Evolutionary conservation across 495 filamentous ascomycete species (phyloP), one percentile per base, ranked within the genome.

Genomic region (Penicillium desertorum): DNA sequence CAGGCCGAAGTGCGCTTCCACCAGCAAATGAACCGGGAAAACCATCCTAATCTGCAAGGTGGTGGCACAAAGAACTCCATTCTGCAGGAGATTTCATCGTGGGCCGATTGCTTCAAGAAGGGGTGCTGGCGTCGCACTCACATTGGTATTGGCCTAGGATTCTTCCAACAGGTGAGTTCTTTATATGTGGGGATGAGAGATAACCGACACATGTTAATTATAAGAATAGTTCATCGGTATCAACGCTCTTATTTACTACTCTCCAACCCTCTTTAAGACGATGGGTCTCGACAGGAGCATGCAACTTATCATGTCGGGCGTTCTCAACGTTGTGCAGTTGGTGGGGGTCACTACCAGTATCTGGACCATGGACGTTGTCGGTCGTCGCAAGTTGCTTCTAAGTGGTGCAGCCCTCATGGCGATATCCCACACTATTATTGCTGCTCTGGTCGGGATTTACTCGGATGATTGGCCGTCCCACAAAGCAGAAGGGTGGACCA

Each of bases 221-320:
- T 6, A 41, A 65, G 34, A 6, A 41, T 65, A 81, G 66, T 81
- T 80, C 32, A 72, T 76, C 0, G 77, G 76, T 1, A 79, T 82
- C 57, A 80, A 81, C 51, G 79, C 77, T 6, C 57, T 80, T 0
- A 77, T 80, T n/a, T 83, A 84, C 66, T 86, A 84, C 64, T 76
- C 73, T 0, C 83, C 83, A 0, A 81, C 77, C 0, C 69, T 86
- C 0, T 86, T 85, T 57, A 59, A 73, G n/a, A 81, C 78, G 1
- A 81, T 85, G 74, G 83, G 83, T 8, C 71, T 85, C 9, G 67
- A 80, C 49, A 72, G 75, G 49, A 71, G 72, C 39, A 83, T 83
- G 79, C 79, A 81, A 51, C 71, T 86, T 9, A 73, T 82, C 54
- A 81, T 86, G 75, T 82, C 81, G 5, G 83, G 83, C 14, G 77